phyloP scores from a whole-genome alignment of 2,329 filamentous ascomycete species.

The Colletotrichum tamarilloi region DNA sequence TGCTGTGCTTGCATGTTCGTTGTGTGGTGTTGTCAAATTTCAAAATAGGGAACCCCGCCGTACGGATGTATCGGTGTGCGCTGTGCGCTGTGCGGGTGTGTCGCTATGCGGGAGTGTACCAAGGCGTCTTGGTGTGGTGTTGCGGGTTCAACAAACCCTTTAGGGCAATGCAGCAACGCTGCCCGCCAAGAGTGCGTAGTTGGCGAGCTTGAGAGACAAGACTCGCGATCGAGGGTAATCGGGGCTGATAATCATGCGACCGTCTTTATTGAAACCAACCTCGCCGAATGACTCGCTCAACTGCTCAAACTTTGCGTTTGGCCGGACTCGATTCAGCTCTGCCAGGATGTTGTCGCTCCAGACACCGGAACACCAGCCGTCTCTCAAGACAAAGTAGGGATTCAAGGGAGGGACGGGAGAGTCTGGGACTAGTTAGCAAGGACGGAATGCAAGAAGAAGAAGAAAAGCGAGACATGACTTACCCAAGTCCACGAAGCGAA shows the following conservation, averaged over 20 bases:
- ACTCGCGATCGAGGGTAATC: slow-evolving; percentile 65
- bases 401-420: slow-evolving; percentile 77
- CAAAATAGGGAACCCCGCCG: background rate
- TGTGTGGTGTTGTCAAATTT: slow-evolving; percentile 20
- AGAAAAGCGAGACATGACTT: slow-evolving; percentile 40
- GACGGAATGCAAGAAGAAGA: background rate
- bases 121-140: background rate
- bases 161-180: slow-evolving; percentile 31
- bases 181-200: slow-evolving; percentile 61
- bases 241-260: slow-evolving; percentile 66
- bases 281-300: slow-evolving; percentile 73
- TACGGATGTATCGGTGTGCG: background rate
- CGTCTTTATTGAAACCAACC: slow-evolving; percentile 68
- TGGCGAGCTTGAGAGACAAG: slow-evolving; percentile 66
- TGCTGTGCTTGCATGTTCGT: slow-evolving; percentile 34
- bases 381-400: slow-evolving; percentile 75
- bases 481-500: slow-evolving; percentile 80
- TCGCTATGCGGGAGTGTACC: background rate
- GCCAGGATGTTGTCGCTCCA: slow-evolving; percentile 77
- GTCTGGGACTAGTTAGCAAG: slow-evolving; percentile 57
- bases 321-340: slow-evolving; percentile 68
- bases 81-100: background rate
- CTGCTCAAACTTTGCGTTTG: slow-evolving; percentile 68
- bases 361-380: slow-evolving; percentile 73
- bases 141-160: background rate